Evolutionary conservation across 164 flowering plant genomes (phyloP), one percentile per base, ranked within the genome.

Genomic region (Sedum album): DNA sequence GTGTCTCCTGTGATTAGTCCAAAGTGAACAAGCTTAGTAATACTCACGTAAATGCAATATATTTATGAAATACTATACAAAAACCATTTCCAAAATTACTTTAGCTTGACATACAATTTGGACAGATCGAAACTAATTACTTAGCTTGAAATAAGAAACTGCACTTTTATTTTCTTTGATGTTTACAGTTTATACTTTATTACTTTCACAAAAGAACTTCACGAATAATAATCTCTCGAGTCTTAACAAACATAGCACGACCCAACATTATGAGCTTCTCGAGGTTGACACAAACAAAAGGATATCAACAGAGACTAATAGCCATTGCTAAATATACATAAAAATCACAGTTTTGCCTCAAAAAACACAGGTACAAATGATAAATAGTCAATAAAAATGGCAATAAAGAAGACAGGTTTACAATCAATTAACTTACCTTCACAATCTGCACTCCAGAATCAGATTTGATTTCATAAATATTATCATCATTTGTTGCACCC

Each of bases 371-470:
- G 30, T 41, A 11, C 11, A 41, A 60, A 13, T 35, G 36, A 10
- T 62, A 20, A 25, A n/a, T 64, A 36, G 41, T 9, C 2, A 11
- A 36, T n/a, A 9, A 11, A 64, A 64, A 38, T 36, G 66, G 25
- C 10, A 9, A n/a, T 35, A 35, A 38, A 38, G 35, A 31, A 31
- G 28, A 64, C 28, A 35, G 48, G 14, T 23, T 53, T 38, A 35
- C 35, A 44, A 26, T 31, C 68, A 33, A 39, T 42, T 26, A 18
- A 71, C 75, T 63, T 83, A 90, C 99, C 97, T 92, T 96, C 61
- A 95, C 97, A 69, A 95, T 82, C 80, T 88, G 97, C 70, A 84
- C 94, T 5, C 96, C 97, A 69, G 81, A 88, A 76, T 82, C 85
- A 70, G 97, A 88, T 76, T 71, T 86, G 41, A 84, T 77, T 81